Evolutionary conservation across 208 protist genomes (phyloP).

Genomic region (Leishmania gerbilli): DNA sequence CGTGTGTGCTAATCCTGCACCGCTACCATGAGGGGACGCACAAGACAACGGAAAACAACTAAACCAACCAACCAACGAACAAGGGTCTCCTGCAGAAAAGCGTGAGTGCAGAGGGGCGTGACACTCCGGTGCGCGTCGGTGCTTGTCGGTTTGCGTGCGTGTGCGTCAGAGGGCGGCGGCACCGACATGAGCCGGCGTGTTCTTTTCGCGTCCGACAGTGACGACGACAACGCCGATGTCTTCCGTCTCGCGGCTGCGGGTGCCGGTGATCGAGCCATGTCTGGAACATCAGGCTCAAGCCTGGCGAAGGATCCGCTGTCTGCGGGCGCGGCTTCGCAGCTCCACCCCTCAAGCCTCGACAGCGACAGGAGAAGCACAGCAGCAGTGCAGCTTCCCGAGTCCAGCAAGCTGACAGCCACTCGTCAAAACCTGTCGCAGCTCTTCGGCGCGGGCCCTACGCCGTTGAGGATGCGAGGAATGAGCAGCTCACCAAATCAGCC

Average conservation of each 20-base stretch:
- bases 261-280: neutral
- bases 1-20: neutral
- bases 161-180: neutral
- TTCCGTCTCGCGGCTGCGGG: neutral
- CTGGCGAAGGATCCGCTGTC: neutral
- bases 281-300: neutral
- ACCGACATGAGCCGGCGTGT: slow-evolving; percentile 8
- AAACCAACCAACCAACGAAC: no score
- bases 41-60: neutral
- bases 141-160: neutral
- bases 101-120: neutral
- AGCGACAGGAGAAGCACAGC: neutral
- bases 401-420: slow-evolving; percentile 18
- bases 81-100: neutral
- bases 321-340: neutral
- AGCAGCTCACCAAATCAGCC: neutral
- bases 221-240: neutral
- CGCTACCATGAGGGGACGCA: neutral
- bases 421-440: slow-evolving; percentile 29
- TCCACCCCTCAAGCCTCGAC: neutral
- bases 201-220: slow-evolving; percentile 25
- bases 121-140: neutral
- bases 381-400: slow-evolving; percentile 3
- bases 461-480: neutral
- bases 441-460: slow-evolving; percentile 6